A percentile compares a stretch with the other conserved stretches of the same genome.
Evolutionary conservation across 2,329 filamentous ascomycete genomes (phyloP).

Genomic region (Colletotrichum sp.): DNA sequence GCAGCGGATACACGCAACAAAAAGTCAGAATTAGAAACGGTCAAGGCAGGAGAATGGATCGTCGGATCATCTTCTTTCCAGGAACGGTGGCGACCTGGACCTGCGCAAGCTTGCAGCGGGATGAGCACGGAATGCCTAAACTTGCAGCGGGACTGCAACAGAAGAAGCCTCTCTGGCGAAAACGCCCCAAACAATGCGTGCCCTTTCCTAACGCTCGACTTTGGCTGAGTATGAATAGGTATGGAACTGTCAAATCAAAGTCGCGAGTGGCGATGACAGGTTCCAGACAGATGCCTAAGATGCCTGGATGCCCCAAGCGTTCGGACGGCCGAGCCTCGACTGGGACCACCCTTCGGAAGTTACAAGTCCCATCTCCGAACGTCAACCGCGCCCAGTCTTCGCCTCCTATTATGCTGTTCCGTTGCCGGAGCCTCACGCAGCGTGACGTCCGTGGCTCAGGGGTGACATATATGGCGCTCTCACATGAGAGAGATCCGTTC

Average conservation of each 20-base stretch:
- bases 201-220: neutral
- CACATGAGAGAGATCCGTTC: neutral
- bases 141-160: neutral
- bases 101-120: neutral
- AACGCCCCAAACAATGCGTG: neutral
- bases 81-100: neutral
- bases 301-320: conserved; percentile 4
- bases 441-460: neutral
- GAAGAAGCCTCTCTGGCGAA: neutral
- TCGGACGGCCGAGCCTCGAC: conserved; percentile 7
- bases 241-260: neutral
- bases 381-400: neutral
- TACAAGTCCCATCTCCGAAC: neutral
- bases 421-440: neutral
- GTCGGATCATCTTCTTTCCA: neutral
- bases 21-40: neutral
- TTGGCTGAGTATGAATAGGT: neutral
- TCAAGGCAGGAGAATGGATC: neutral
- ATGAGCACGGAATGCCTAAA: neutral
- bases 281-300: neutral
- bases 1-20: neutral
- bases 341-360: neutral
- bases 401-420: neutral
- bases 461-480: neutral
- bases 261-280: neutral